Conservation (phyloP, 2,329 filamentous ascomycete genomes). For the Aspergillus sojae region DNA sequence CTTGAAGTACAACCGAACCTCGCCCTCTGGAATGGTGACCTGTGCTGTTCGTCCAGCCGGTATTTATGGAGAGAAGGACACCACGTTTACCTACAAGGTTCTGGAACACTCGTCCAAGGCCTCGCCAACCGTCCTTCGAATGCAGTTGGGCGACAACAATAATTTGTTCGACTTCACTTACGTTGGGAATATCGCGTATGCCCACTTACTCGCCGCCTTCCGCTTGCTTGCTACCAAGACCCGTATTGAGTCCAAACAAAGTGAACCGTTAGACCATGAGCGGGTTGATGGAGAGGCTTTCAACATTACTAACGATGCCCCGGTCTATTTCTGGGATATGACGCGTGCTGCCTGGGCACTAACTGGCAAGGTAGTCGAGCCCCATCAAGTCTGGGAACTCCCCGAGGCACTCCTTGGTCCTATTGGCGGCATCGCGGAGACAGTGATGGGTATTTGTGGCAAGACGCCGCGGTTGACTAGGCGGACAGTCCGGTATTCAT, state of each 20-base stretch:
- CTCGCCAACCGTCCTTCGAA: slow-evolving; percentile 63
- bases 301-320: slow-evolving; percentile 86
- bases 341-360: slow-evolving; percentile 73
- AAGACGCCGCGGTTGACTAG: slow-evolving; percentile 50
- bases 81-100: slow-evolving; percentile 72
- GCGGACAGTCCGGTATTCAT: slow-evolving; percentile 50
- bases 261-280: slow-evolving; percentile 70
- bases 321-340: slow-evolving; percentile 91
- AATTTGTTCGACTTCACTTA: slow-evolving; percentile 75
- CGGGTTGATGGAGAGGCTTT: slow-evolving; percentile 83
- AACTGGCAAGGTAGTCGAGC: slow-evolving; percentile 48
- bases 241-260: slow-evolving; percentile 49
- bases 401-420: slow-evolving; percentile 43
- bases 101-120: slow-evolving; percentile 68
- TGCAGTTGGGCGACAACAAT: slow-evolving; percentile 77
- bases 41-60: slow-evolving; percentile 80
- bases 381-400: slow-evolving; percentile 44
- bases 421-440: slow-evolving; percentile 47
- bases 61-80: slow-evolving; percentile 90
- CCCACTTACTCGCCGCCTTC: slow-evolving; percentile 77
- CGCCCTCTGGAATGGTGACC: slow-evolving; percentile 67
- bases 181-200: slow-evolving; percentile 71
- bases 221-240: slow-evolving; percentile 66
- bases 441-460: slow-evolving; percentile 45
- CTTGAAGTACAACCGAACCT: slow-evolving; percentile 70